Evolutionary conservation across 495 filamentous ascomycete species (phyloP).

Genomic region (Chaetomium fimeti): DNA sequence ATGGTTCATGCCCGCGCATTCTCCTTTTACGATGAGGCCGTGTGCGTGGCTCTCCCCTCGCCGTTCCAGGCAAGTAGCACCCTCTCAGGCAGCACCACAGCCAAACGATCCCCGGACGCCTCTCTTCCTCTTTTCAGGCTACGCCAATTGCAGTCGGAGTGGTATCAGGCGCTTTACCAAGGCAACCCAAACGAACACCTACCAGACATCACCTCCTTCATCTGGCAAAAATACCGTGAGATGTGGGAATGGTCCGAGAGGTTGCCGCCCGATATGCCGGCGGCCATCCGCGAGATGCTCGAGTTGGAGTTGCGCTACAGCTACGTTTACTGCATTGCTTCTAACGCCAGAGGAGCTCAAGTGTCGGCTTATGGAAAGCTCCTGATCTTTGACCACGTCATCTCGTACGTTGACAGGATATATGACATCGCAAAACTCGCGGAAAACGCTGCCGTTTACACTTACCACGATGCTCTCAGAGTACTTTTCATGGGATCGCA

Average conservation of each 20-base stretch:
- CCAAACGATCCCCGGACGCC: constrained; percentile 49
- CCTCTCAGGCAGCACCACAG: constrained; percentile 43
- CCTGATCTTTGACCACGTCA: constrained; percentile 78
- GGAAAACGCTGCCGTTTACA: constrained; percentile 59
- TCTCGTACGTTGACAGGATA: constrained; percentile 66
- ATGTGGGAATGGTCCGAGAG: constrained; percentile 65
- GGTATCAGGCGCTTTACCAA: constrained; percentile 81
- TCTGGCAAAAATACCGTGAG: constrained; percentile 61
- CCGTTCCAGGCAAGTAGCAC: constrained; percentile 37
- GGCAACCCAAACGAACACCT: constrained; percentile 59
- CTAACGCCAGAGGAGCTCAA: constrained; percentile 62
- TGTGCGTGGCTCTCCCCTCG: constrained; percentile 61
- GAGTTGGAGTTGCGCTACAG: constrained; percentile 81
- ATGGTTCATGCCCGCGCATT: constrained; percentile 77
- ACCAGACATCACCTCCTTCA: constrained; percentile 57
- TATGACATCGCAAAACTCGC: constrained; percentile 52
- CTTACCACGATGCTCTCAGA: constrained; percentile 69
- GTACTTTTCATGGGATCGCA: constrained; percentile 71
- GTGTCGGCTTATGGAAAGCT: constrained; percentile 65
- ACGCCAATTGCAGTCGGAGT: constrained; percentile 71
- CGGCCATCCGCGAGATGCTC: constrained; percentile 64
- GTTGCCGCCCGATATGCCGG: constrained; percentile 57
- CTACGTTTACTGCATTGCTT: constrained; percentile 77
- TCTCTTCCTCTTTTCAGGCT: constrained; percentile 69
- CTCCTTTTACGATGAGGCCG: constrained; percentile 88